These are phyloP conservation scores for Cystobasidium ongulense DNA, from an alignment of 768 basidiomycete genomes.

Conservation along the genomic window DNA sequence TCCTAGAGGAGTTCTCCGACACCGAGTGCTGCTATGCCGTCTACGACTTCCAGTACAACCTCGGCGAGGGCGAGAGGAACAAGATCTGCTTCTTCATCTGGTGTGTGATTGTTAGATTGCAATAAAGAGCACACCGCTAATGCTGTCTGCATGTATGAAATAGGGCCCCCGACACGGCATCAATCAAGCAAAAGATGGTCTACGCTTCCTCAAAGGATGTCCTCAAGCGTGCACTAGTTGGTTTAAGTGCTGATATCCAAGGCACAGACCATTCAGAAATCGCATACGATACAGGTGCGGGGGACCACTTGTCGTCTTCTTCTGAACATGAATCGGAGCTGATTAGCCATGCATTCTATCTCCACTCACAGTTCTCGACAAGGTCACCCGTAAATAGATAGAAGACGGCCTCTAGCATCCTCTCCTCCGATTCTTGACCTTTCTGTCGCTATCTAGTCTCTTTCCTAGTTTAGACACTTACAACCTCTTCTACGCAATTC, in stretches of 20 bases:
- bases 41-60: slow-evolving; percentile 75
- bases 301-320: neutral
- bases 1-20: slow-evolving; percentile 65
- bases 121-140: neutral
- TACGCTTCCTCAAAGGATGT: slow-evolving; percentile 79
- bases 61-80: slow-evolving; percentile 65
- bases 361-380: slow-evolving; percentile 41
- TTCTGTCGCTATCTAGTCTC: too few relatives aligned
- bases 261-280: slow-evolving; percentile 72
- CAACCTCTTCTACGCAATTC: too few relatives aligned
- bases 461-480: too few relatives aligned
- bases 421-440: too few relatives aligned
- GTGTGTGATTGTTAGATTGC: slow-evolving; percentile 51
- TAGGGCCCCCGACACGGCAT: slow-evolving; percentile 79
- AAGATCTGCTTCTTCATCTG: slow-evolving; percentile 78
- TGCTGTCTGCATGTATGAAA: neutral
- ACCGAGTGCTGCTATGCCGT: slow-evolving; percentile 76
- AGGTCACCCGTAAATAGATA: slow-evolving; percentile 39
- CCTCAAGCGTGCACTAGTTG: slow-evolving; percentile 62
- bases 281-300: slow-evolving; percentile 59
- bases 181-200: slow-evolving; percentile 87
- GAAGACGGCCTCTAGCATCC: too few relatives aligned
- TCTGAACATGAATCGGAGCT: too few relatives aligned
- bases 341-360: neutral
- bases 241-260: slow-evolving; percentile 73